Evolutionary conservation across 2,329 filamentous ascomycete genomes (phyloP).

Genomic region (Aspergillus quadricinctus): DNA sequence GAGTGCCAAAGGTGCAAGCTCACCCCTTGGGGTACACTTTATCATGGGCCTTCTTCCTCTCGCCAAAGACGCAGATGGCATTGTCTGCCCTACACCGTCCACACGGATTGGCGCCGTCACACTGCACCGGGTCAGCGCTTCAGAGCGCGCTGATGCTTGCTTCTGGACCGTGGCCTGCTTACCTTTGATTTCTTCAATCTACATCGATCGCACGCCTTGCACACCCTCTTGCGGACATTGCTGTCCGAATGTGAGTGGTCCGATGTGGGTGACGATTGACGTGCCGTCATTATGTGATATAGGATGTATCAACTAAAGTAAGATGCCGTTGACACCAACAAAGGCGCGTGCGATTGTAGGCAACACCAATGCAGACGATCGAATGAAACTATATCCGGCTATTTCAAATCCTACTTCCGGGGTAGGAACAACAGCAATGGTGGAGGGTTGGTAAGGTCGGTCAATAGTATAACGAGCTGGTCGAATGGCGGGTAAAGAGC

Average conservation of each 20-base stretch:
- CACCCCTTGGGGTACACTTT: slow-evolving; percentile 67
- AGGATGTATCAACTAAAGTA: background rate
- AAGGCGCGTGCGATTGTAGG: slow-evolving; percentile 12
- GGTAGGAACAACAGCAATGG: slow-evolving; percentile 4
- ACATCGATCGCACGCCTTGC: slow-evolving; percentile 64
- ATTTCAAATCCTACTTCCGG: background rate
- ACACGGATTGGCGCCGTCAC: slow-evolving; percentile 59
- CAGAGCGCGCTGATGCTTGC: slow-evolving; percentile 11
- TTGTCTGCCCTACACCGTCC: slow-evolving; percentile 60
- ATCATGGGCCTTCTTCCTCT: slow-evolving; percentile 62
- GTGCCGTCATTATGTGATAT: slow-evolving; percentile 33
- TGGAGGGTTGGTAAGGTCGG: slow-evolving; percentile 4
- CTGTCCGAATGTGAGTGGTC: slow-evolving; percentile 42
- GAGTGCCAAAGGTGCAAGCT: slow-evolving; percentile 21
- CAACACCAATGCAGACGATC: slow-evolving; percentile 6
- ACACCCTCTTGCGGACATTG: slow-evolving; percentile 57
- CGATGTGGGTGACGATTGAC: slow-evolving; percentile 37
- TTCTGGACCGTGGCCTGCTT: slow-evolving; percentile 12
- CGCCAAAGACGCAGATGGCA: slow-evolving; percentile 61
- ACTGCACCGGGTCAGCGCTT: slow-evolving; percentile 37
- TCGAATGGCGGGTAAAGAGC: background rate
- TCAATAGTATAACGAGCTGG: slow-evolving; percentile 14
- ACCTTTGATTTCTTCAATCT: slow-evolving; percentile 64
- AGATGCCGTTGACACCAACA: background rate
- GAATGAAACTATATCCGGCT: background rate